Evolutionary conservation across 2,329 filamentous ascomycete species (phyloP).

Genomic region (Venturia aucupariae): DNA sequence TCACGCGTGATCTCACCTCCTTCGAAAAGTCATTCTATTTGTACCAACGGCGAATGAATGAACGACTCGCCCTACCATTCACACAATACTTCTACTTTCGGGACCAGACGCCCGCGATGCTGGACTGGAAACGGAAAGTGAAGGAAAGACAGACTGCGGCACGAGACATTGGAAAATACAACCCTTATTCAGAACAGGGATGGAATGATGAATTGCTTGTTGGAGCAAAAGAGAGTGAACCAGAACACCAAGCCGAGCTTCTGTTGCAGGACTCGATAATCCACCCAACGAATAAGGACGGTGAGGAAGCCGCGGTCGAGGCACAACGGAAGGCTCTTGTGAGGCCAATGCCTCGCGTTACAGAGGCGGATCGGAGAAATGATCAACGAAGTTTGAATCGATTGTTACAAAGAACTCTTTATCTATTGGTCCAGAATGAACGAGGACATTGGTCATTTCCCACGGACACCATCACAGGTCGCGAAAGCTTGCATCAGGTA

Average conservation of each 20-base stretch:
- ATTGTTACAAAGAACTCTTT: conserved; percentile 70
- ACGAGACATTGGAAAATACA: conserved; percentile 78
- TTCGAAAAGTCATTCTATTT: conserved; percentile 94
- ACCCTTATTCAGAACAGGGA: conserved; percentile 58
- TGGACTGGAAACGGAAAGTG: conserved; percentile 86
- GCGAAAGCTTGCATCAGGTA: conserved; percentile 78
- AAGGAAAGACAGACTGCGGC: conserved; percentile 66
- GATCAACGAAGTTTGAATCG: conserved; percentile 73
- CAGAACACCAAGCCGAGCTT: conserved; percentile 56
- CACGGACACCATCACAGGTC: conserved; percentile 54
- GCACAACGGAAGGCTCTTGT: conserved; percentile 36
- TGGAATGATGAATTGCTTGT: conserved; percentile 91
- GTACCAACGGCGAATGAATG: conserved; percentile 94
- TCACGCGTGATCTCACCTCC: conserved; percentile 72
- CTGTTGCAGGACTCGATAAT: conserved; percentile 68
- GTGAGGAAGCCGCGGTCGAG: conserved; percentile 40
- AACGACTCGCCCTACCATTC: conserved; percentile 81
- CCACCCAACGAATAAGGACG: conserved; percentile 26
- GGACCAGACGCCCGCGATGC: conserved; percentile 69
- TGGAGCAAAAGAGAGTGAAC: conserved; percentile 57
- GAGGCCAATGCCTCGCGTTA: conserved; percentile 58
- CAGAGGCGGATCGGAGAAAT: conserved; percentile 67
- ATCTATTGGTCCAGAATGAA: conserved; percentile 70
- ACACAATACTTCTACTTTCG: conserved; percentile 92
- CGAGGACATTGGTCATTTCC: conserved; percentile 77